Percentiles rank a stretch among this genome's conserved stretches.
Conservation (phyloP, 768 basidiomycete species). For the Hygrocybe coccinea region DNA sequence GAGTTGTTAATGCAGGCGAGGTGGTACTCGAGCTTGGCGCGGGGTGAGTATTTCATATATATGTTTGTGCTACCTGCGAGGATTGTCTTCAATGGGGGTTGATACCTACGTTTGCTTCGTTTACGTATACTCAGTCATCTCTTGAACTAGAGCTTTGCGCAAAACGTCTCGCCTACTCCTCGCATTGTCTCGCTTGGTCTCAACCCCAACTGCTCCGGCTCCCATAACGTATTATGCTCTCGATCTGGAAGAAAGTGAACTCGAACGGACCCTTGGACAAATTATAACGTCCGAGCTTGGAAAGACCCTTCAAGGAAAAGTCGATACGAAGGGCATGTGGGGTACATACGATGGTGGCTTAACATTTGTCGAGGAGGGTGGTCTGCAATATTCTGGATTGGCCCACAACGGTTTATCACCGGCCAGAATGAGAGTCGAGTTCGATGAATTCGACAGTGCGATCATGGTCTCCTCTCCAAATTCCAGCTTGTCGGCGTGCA, state of each 20-base stretch:
- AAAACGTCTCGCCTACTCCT: constrained; percentile 84
- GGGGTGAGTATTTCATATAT: constrained; percentile 55
- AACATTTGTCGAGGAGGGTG: constrained; percentile 67
- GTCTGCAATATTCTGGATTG: constrained; percentile 34
- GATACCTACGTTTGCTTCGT: too few relatives aligned
- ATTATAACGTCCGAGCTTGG: constrained; percentile 65
- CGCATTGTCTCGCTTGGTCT: constrained; percentile 57
- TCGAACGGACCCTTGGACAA: constrained; percentile 69
- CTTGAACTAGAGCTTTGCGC: constrained; percentile 60
- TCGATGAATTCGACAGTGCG: constrained; percentile 8
- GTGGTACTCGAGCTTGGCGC: constrained; percentile 89
- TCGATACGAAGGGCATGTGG: constrained; percentile 78
- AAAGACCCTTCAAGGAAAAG: constrained; percentile 57
- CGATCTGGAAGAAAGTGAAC: constrained; percentile 84
- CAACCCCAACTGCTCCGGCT: constrained; percentile 30
- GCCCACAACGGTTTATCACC: constrained; percentile 7
- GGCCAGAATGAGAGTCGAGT: constrained; percentile 8
- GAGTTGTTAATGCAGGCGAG: constrained; percentile 38
- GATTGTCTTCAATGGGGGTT: too few relatives aligned
- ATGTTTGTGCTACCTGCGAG: constrained; percentile 1
- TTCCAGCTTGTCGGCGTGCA: constrained; percentile 30
- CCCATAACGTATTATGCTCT: constrained; percentile 86
- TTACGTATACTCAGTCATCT: constrained; percentile 1
- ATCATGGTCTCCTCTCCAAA: constrained; percentile 36
- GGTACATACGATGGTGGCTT: constrained; percentile 91